Percentiles rank a stretch among this genome's conserved stretches.
phyloP scores from a whole-genome alignment of 805 yeast genomes.

The Candida ulmi region DNA sequence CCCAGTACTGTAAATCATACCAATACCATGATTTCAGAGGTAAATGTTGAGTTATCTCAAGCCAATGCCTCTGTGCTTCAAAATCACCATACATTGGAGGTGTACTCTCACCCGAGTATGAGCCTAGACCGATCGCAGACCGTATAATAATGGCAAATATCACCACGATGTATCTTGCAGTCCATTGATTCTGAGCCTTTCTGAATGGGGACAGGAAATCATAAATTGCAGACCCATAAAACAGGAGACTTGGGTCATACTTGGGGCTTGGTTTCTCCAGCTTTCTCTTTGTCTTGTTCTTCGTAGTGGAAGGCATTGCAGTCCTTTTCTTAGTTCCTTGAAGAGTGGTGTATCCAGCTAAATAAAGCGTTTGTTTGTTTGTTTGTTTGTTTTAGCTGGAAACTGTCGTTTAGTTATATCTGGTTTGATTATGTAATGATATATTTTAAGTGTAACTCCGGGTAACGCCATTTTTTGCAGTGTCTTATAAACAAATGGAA shows the following conservation, averaged over 20 bases:
- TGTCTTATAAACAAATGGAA: neutral
- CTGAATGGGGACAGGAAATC: slow-evolving; percentile 76
- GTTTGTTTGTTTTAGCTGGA: no score
- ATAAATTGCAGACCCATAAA: slow-evolving; percentile 61
- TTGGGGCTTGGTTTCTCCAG: neutral
- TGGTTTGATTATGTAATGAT: no score
- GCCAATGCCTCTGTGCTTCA: slow-evolving; percentile 98
- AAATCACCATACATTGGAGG: slow-evolving; percentile 93
- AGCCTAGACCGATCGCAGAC: slow-evolving; percentile 83
- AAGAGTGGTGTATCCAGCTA: no score
- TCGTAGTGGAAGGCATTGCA: neutral
- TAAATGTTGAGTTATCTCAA: slow-evolving; percentile 78
- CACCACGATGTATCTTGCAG: slow-evolving; percentile 71
- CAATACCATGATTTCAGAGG: slow-evolving; percentile 81
- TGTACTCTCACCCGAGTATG: slow-evolving; percentile 66
- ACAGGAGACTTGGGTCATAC: slow-evolving; percentile 18
- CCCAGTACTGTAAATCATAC: slow-evolving; percentile 91
- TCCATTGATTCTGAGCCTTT: slow-evolving; percentile 86
- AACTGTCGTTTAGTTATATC: no score
- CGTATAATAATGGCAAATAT: slow-evolving; percentile 71
- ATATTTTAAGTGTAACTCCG: no score
- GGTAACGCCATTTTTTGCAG: slow-evolving; percentile 8
- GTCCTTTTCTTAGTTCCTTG: no score
- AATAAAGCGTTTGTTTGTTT: no score
- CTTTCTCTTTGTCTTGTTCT: neutral